Evolutionary conservation across 179 eudicot genomes (phyloP), one percentile per base, ranked within the genome.

Genomic region (Camellia oleifera): DNA sequence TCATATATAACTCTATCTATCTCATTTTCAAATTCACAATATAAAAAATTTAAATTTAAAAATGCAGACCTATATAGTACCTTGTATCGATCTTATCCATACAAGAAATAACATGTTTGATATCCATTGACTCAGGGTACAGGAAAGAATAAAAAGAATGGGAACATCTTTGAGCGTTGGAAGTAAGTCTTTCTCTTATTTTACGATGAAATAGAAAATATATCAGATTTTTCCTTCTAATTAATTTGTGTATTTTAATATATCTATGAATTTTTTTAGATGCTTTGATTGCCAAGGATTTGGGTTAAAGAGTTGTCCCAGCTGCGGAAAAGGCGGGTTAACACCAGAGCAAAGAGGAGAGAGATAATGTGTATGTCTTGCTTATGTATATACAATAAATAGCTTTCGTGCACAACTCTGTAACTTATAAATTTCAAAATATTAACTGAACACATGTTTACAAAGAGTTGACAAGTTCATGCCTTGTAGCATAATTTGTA

Each of bases 211-310:
- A 32, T 45, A 0, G 2, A 10, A 4, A 15, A 5, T 0, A 13
- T 0, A 18, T 18, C 26, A 23, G 65, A 57, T 42, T 12, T 44
- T 11, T 4, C 3, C 26, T 23, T 57, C 60, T 56, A 26, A 56
- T 58, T 69, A 4, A 0, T 13, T 32, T 0, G 13, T 53, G 23
- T 11, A 23, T 23, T 23, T 23, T 23, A 23, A 23, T 23, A 23
- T 0, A 23, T 23, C 26, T 62, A 8, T 62, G 67, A 20, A 6
- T 60, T 60, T 4, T 62, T 15, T 70, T 78, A 94, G 99, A 85
- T 95, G 99, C 87, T 95, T 87, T 71, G 98, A 95, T 7, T 95
- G 98, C 81, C 99, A 93, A 89, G 99, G 99, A 46, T 95, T 95
- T 79, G 98, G 98, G 7, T 65, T 95, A 54, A 92, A 83, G 86